These are phyloP conservation scores for Euclidium syriacum DNA, from an alignment of 345 rosid species.

Conservation along the genomic window DNA sequence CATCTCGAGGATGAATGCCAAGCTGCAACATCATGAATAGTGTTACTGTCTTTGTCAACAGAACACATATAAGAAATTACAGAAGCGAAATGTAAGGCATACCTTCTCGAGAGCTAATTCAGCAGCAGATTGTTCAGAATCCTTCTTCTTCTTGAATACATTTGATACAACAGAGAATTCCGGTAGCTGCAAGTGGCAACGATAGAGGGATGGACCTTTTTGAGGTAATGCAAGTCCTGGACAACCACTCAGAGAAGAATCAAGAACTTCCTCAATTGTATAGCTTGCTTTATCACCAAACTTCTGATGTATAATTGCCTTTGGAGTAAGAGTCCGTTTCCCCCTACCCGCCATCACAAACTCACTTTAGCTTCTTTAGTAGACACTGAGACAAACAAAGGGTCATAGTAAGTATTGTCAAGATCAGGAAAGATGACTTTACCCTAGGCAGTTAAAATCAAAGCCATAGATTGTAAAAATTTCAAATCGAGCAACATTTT, in stretches of 20 bases:
- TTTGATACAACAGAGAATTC: conserved; percentile 57
- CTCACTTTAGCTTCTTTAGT: conserved; percentile 13
- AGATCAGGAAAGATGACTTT: not conserved
- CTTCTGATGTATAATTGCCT: conserved; percentile 66
- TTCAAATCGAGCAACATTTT: not conserved
- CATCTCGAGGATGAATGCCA: conserved; percentile 43
- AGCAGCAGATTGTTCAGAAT: conserved; percentile 92
- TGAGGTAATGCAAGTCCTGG: conserved; percentile 78
- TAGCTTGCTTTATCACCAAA: conserved; percentile 67
- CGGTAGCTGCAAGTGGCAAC: conserved; percentile 79
- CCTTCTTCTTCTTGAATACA: conserved; percentile 70
- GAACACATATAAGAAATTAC: not conserved
- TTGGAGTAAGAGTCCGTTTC: conserved; percentile 56
- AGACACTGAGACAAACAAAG: conserved; percentile 16
- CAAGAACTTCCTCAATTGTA: conserved; percentile 64
- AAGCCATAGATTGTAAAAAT: not conserved
- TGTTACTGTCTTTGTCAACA: conserved; percentile 1
- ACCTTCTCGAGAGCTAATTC: conserved; percentile 81
- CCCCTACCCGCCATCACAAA: conserved; percentile 30
- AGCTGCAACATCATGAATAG: conserved; percentile 50
- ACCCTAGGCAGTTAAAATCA: not conserved
- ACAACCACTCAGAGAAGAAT: conserved; percentile 55
- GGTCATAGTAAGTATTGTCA: not conserved
- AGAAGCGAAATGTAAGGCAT: not conserved
- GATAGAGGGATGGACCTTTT: conserved; percentile 70